phyloP scores from a whole-genome alignment of 139 green algal genomes.

The Diplosphaera chodatii region DNA sequence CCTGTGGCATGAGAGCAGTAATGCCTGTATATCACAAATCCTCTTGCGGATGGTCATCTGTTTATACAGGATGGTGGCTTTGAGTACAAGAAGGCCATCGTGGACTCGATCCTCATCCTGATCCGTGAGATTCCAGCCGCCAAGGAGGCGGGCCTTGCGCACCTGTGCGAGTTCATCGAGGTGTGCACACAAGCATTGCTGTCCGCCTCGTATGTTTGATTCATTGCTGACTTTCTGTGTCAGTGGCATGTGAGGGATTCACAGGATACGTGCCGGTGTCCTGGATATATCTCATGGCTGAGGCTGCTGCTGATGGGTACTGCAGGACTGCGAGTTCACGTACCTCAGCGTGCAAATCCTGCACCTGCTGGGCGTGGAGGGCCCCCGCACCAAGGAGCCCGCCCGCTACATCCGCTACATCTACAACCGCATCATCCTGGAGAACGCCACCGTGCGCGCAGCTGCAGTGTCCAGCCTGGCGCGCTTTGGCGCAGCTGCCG shows the following conservation, averaged over 20 bases:
- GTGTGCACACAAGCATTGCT: no score
- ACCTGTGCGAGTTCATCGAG: conserved; percentile 99
- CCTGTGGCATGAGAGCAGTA: no score
- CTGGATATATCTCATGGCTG: no score
- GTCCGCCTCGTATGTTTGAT: no score
- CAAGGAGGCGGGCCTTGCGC: conserved; percentile 89
- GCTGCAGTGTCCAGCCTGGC: conserved; percentile 85
- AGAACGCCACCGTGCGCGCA: conserved; percentile 96
- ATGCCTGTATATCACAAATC: no score
- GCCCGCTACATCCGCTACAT: conserved; percentile 92
- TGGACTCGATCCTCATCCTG: conserved; percentile 88
- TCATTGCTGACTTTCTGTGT: no score
- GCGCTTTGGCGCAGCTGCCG: conserved; percentile 70
- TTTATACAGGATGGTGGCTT: conserved; percentile 86
- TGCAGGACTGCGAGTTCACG: conserved; percentile 96
- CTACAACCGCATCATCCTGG: conserved; percentile 98
- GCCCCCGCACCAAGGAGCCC: conserved; percentile 63
- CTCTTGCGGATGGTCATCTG: no score
- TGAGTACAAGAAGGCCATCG: conserved; percentile 98
- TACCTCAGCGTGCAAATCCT: conserved; percentile 94
- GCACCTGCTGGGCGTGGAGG: conserved; percentile 87
- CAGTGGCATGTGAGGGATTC: no score
- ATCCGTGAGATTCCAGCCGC: conserved; percentile 94
- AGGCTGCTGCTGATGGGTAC: no score
- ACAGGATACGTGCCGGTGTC: no score